Evolutionary conservation across 176 grass and related monocot genomes (phyloP).

Genomic region (Hordeum marinum): DNA sequence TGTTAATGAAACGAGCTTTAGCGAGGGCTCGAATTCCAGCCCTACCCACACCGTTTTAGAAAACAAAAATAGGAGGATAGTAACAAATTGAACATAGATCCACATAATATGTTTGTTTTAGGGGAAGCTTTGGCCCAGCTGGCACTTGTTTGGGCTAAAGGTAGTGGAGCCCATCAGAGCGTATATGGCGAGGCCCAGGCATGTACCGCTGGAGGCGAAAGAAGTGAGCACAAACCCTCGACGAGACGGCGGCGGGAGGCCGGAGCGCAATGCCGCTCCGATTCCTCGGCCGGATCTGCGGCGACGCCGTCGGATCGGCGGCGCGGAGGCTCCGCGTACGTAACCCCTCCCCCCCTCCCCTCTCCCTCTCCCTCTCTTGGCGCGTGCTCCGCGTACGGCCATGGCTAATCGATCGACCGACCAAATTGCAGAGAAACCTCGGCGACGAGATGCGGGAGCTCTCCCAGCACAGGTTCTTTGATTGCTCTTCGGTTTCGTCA

Average conservation of each 20-base stretch:
- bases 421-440: neutral
- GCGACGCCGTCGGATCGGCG: neutral
- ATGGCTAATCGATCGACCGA: neutral
- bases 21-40: too few species aligned
- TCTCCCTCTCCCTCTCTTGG: neutral
- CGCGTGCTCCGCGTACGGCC: neutral
- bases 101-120: too few species aligned
- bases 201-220: too few species aligned
- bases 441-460: neutral
- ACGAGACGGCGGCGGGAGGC: neutral
- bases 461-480: neutral
- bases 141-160: too few species aligned
- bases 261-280: neutral
- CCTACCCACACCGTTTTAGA: too few species aligned
- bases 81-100: too few species aligned
- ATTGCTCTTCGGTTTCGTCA: neutral
- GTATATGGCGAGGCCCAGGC: neutral
- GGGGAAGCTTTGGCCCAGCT: too few species aligned
- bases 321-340: neutral
- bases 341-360: neutral
- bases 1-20: too few species aligned
- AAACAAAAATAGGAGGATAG: too few species aligned
- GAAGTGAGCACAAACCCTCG: neutral
- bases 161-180: neutral
- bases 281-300: slow-evolving; percentile 1